phyloP scores from a whole-genome alignment of 1,139 yeast genomes.

The Yamadazyma sp. region DNA sequence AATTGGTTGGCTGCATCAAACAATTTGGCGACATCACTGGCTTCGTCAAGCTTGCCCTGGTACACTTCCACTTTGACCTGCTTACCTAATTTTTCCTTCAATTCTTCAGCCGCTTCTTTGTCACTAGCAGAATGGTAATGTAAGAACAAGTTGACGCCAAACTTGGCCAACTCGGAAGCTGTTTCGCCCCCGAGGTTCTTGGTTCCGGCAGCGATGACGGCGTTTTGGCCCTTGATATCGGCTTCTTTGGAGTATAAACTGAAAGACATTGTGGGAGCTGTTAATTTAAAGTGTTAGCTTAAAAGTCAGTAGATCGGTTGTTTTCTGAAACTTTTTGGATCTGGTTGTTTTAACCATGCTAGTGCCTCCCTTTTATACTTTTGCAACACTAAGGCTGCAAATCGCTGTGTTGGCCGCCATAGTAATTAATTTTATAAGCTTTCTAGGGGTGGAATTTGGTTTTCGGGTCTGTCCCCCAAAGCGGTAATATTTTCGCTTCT shows the following conservation, averaged over 20 bases:
- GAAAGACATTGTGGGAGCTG: slow-evolving; percentile 10
- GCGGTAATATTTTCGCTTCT: no score
- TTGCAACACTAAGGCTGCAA: neutral
- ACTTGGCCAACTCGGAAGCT: slow-evolving; percentile 55
- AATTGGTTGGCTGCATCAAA: slow-evolving; percentile 47
- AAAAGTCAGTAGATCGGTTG: no score
- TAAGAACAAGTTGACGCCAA: slow-evolving; percentile 56
- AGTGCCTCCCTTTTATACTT: slow-evolving; percentile 1
- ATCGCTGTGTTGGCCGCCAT: no score
- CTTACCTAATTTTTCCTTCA: slow-evolving; percentile 32
- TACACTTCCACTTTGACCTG: slow-evolving; percentile 44
- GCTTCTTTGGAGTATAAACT: slow-evolving; percentile 17
- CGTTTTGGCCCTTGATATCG: slow-evolving; percentile 47
- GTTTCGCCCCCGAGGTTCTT: slow-evolving; percentile 64
- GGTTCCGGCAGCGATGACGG: slow-evolving; percentile 64
- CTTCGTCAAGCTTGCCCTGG: slow-evolving; percentile 48
- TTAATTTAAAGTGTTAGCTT: slow-evolving; percentile 1
- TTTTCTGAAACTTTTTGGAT: no score
- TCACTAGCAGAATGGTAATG: slow-evolving; percentile 53
- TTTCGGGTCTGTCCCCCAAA: no score
- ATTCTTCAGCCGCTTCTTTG: slow-evolving; percentile 31
- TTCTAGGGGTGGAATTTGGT: no score
- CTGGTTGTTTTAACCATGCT: no score
- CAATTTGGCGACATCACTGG: slow-evolving; percentile 40
- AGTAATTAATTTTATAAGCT: no score